A percentile compares a stretch with the other conserved stretches of the same genome.
Evolutionary conservation across 495 filamentous ascomycete species (phyloP).

Genomic region (Melanomma pulvis-pyrius): DNA sequence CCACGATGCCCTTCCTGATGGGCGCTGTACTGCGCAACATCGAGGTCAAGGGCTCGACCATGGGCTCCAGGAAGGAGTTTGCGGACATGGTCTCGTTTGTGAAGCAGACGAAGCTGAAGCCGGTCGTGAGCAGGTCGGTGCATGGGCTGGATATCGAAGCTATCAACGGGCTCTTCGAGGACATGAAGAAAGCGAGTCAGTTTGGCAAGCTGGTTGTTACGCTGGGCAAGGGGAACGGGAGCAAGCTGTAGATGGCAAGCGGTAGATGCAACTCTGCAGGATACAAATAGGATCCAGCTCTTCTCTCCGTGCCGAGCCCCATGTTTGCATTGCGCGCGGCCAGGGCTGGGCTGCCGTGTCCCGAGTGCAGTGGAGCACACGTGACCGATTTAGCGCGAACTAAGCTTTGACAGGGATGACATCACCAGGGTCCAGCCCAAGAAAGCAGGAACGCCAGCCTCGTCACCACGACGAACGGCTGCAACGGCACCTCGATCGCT

Average conservation of each 20-base stretch:
- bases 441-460: background rate
- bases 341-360: too few species aligned
- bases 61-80: constrained; percentile 52
- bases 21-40: constrained; percentile 48
- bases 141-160: constrained; percentile 43
- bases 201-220: constrained; percentile 51
- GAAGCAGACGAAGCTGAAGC: constrained; percentile 41
- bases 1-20: constrained; percentile 49
- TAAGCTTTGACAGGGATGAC: constrained; percentile 7
- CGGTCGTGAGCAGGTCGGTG: constrained; percentile 44
- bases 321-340: too few species aligned
- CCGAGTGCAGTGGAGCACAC: background rate
- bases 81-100: constrained; percentile 50
- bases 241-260: constrained; percentile 34
- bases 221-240: constrained; percentile 37
- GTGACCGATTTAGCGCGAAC: background rate
- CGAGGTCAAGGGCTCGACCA: constrained; percentile 49
- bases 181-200: constrained; percentile 49
- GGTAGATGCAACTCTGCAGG: too few species aligned
- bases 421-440: background rate
- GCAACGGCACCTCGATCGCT: background rate
- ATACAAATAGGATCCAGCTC: too few species aligned
- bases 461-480: background rate
- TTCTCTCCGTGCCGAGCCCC: too few species aligned
- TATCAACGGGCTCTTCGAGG: constrained; percentile 49